Evolutionary conservation across 2,329 filamentous ascomycete genomes (phyloP).

Genomic region (Sporothrix brasiliensis): DNA sequence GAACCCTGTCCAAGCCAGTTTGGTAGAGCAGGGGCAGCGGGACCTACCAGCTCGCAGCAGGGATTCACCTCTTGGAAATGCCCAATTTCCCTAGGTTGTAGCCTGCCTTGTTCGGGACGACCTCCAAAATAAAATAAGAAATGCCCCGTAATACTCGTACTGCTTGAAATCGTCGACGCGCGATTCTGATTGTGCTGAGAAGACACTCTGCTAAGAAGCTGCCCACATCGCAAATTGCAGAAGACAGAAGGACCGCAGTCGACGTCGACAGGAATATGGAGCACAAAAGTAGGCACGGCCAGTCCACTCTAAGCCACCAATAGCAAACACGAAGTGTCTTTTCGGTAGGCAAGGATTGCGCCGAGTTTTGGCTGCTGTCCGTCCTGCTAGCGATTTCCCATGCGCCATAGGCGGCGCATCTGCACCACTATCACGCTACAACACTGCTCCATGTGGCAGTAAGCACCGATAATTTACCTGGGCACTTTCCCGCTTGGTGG

Average conservation of each 20-base stretch:
- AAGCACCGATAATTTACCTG: conserved; percentile 21
- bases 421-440: conserved; percentile 27
- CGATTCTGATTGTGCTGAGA: not conserved
- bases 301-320: not conserved
- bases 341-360: not conserved
- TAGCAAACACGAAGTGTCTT: not conserved
- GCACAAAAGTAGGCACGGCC: not conserved
- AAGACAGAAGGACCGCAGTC: not conserved
- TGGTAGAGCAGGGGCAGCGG: conserved; percentile 8
- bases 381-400: not conserved
- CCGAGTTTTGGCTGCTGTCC: conserved; percentile 1
- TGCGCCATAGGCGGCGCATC: not conserved
- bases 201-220: not conserved
- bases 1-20: not conserved
- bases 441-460: conserved; percentile 14
- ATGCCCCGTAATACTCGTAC: not conserved
- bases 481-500: conserved; percentile 15
- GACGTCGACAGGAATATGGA: not conserved
- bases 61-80: conserved; percentile 27
- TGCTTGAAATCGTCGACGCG: not conserved
- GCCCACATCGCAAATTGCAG: not conserved
- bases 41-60: conserved; percentile 15
- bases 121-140: not conserved
- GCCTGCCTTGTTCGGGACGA: conserved; percentile 23
- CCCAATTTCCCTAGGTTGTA: conserved; percentile 32